Conservation (phyloP, 768 basidiomycete genomes). For the Termitomyces sp. region DNA sequence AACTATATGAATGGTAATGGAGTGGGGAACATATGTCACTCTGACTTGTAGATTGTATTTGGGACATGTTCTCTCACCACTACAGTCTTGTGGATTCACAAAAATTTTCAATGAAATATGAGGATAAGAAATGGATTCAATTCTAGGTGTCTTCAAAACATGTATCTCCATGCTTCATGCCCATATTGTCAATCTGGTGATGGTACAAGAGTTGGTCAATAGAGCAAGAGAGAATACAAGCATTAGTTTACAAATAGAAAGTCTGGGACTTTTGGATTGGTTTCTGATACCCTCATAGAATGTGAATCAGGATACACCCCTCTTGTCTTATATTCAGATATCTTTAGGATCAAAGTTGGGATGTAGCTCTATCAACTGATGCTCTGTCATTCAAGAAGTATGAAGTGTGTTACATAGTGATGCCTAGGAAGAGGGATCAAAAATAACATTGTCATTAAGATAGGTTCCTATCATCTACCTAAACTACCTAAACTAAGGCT, state of each 20-base stretch:
- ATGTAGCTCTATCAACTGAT: no score
- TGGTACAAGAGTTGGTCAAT: slow-evolving; percentile 49
- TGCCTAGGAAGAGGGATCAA: no score
- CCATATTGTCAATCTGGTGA: slow-evolving; percentile 40
- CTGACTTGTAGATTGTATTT: no score
- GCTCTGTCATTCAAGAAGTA: neutral
- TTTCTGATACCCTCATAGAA: neutral
- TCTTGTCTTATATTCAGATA: neutral
- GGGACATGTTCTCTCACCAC: no score
- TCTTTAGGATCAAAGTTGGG: neutral
- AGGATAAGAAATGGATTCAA: slow-evolving; percentile 2
- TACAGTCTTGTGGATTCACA: no score
- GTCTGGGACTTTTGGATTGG: slow-evolving; percentile 32
- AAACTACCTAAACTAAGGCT: no score
- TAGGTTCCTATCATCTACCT: no score
- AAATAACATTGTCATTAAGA: no score
- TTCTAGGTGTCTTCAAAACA: slow-evolving; percentile 39
- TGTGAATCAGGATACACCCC: neutral
- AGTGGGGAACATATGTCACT: no score
- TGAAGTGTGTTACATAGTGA: no score
- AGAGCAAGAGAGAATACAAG: slow-evolving; percentile 49
- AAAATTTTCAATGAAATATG: no score
- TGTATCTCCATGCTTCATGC: slow-evolving; percentile 47
- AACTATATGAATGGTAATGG: no score
- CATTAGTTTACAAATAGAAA: slow-evolving; percentile 43